Evolutionary conservation across 768 basidiomycete genomes (phyloP).

Genomic region (Termitomyces eurrhizus): DNA sequence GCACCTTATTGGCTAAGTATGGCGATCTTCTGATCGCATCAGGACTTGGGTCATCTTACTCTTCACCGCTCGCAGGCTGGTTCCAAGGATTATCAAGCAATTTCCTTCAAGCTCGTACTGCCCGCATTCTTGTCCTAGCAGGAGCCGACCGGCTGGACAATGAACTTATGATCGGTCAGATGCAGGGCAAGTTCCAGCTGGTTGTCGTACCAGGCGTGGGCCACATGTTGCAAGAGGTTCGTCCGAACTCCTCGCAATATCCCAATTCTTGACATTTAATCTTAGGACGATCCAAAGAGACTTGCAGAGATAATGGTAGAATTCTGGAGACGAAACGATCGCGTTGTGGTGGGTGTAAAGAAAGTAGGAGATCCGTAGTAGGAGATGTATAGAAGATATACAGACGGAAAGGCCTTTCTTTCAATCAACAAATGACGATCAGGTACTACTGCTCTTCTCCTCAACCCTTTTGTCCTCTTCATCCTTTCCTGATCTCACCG

Average conservation of each 20-base stretch:
- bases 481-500: conserved; percentile 46
- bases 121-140: conserved; percentile 85
- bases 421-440: neutral
- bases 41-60: neutral
- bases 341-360: conserved; percentile 56
- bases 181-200: conserved; percentile 96
- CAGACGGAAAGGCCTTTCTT: neutral
- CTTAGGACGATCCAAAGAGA: conserved; percentile 79
- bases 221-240: conserved; percentile 92
- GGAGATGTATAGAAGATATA: neutral
- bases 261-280: neutral
- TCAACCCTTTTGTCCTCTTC: conserved; percentile 35
- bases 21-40: conserved; percentile 16
- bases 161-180: conserved; percentile 93
- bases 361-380: conserved; percentile 43
- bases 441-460: conserved; percentile 11
- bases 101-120: conserved; percentile 76
- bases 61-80: conserved; percentile 60
- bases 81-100: conserved; percentile 76
- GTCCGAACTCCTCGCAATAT: conserved; percentile 16
- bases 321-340: conserved; percentile 90
- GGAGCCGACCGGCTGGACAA: conserved; percentile 92
- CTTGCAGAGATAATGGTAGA: conserved; percentile 79
- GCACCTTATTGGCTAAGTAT: conserved; percentile 88
- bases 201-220: conserved; percentile 84